These are phyloP conservation scores for Neopestalotiopsis sp. DNA, from an alignment of 2,329 filamentous ascomycete genomes.

Conservation along the genomic window DNA sequence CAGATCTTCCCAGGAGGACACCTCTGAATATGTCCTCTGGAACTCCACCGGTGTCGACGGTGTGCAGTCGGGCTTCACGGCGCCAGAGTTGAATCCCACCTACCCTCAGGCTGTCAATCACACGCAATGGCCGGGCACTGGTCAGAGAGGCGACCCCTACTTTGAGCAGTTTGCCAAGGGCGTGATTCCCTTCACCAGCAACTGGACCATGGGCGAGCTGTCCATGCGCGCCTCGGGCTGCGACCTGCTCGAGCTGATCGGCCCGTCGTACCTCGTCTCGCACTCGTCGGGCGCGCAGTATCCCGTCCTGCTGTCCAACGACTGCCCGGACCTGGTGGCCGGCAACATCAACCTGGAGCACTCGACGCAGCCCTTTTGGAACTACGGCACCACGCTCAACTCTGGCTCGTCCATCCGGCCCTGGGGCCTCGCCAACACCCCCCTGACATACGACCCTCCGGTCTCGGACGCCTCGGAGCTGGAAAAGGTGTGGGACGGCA, in stretches of 20 bases:
- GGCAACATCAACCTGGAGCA: conserved; percentile 38
- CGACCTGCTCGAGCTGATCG: conserved; percentile 28
- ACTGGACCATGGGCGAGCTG: conserved; percentile 25
- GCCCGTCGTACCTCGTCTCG: conserved; percentile 35
- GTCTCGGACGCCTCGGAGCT: conserved; percentile 30
- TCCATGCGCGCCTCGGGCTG: conserved; percentile 31
- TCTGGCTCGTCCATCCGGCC: conserved; percentile 24
- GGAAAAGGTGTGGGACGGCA: conserved; percentile 29
- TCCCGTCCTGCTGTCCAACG: conserved; percentile 27
- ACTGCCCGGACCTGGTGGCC: conserved; percentile 33
- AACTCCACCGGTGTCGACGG: conserved; percentile 31
- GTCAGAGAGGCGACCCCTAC: conserved; percentile 43
- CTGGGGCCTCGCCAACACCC: conserved; percentile 34
- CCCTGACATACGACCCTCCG: conserved; percentile 35
- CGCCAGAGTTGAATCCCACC: conserved; percentile 28
- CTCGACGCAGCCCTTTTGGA: conserved; percentile 33
- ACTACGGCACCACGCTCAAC: conserved; percentile 25
- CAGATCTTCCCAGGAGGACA: conserved; percentile 36
- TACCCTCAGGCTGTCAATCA: conserved; percentile 39
- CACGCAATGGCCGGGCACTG: conserved; percentile 39
- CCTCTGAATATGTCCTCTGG: conserved; percentile 32
- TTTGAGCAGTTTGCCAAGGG: conserved; percentile 54
- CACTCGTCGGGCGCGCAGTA: conserved; percentile 30
- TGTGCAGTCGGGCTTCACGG: conserved; percentile 32
- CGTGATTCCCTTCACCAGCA: conserved; percentile 41